Evolutionary conservation across 1,139 yeast genomes (phyloP).

Genomic region (Tardiomyces blankii): DNA sequence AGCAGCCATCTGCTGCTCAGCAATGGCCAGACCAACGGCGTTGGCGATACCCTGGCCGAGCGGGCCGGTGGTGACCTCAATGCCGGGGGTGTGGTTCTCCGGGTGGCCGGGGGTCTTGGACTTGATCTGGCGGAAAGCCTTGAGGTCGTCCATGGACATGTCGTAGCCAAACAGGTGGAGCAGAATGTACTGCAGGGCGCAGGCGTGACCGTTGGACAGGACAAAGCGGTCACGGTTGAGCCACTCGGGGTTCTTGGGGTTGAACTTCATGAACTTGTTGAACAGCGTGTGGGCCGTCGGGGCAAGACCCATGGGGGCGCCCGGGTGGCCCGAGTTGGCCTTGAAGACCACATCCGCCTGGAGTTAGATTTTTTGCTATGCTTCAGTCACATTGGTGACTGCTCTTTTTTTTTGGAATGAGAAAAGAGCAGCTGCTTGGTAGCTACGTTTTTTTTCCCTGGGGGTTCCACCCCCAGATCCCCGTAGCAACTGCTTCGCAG

Average conservation of each 20-base stretch:
- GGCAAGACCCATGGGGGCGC: constrained; percentile 98
- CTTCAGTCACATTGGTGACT: no score
- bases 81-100: constrained; percentile 73
- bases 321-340: constrained; percentile 98
- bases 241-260: constrained; percentile 90
- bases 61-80: constrained; percentile 98
- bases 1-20: constrained; percentile 87
- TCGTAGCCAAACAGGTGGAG: constrained; percentile 82
- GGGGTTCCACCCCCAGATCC: no score
- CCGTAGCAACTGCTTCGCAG: no score
- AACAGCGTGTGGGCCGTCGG: constrained; percentile 73
- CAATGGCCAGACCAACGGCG: constrained; percentile 96
- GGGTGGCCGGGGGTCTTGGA: constrained; percentile 99
- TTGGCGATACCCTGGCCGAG: constrained; percentile 97
- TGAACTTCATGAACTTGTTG: constrained; percentile 65
- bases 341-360: constrained; percentile 72
- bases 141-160: constrained; percentile 74
- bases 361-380: background rate
- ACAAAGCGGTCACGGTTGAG: constrained; percentile 93
- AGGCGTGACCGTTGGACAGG: constrained; percentile 94
- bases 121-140: constrained; percentile 79
- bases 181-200: constrained; percentile 80
- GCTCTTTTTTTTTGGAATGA: background rate
- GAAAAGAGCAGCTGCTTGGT: no score
- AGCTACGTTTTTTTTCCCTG: no score